A percentile compares a stretch with the other conserved stretches of the same genome.
Conservation (phyloP, 306 rosid genomes). For the Chamaecrista fasciculata region DNA sequence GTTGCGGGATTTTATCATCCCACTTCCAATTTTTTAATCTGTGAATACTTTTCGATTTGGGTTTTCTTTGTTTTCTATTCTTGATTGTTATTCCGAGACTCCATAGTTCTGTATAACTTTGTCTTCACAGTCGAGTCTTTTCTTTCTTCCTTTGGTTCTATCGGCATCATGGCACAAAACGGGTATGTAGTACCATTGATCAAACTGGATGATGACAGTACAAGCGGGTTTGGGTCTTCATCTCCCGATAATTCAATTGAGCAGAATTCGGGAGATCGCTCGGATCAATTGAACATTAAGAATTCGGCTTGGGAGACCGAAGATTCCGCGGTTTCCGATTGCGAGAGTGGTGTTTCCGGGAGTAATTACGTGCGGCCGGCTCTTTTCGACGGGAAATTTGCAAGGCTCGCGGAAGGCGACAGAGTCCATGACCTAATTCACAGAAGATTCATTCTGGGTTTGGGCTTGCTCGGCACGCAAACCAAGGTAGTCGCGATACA, state of each 20-base stretch:
- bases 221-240: background rate
- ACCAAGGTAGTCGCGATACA: constrained; percentile 42
- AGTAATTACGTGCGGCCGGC: background rate
- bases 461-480: constrained; percentile 45
- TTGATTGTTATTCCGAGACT: background rate
- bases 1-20: background rate
- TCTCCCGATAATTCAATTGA: background rate
- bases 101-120: background rate
- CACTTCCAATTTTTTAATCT: background rate
- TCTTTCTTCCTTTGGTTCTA: background rate
- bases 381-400: constrained; percentile 23
- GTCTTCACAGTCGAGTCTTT: background rate
- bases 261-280: background rate
- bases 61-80: background rate
- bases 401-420: constrained; percentile 42
- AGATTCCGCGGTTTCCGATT: constrained; percentile 54
- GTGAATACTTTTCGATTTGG: background rate
- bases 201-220: background rate
- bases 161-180: constrained; percentile 11
- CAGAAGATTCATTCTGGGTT: constrained; percentile 42
- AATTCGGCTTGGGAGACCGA: background rate
- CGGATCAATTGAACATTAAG: background rate
- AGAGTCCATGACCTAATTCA: constrained; percentile 46
- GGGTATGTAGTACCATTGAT: background rate
- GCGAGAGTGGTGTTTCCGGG: constrained; percentile 54